Base-by-base conservation (phyloP, 805 yeast genomes). In the Saccharomycopsis sp. region DNA sequence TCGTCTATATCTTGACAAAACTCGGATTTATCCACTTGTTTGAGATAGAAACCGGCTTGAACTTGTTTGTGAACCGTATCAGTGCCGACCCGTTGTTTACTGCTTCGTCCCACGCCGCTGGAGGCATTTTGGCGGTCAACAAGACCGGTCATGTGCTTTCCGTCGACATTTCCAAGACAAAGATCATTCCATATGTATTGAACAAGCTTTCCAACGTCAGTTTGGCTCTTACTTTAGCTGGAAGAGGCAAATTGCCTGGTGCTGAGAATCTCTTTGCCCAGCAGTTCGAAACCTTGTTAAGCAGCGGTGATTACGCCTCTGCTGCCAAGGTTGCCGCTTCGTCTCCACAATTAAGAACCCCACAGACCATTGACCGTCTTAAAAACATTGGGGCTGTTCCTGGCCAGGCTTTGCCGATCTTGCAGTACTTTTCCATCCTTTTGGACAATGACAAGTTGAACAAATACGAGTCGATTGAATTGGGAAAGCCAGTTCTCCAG, bases 251-350 rank as follows among this genome's bases (percentile, higher is more conserved):
- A 1, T 82, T 94, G 68, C 94, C 97, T 50, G 99, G 99, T 64
- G 99, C 98, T 54, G 99, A 94, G 71, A 85, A 84, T 67, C 79
- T 94, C 63, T 92, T 94, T 73, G 75, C 80, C 60, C 96, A 91
- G 74, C 98, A 93, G 74, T 94, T 94, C 75, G 96, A 91, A 68
- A 84, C 85, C 70, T 80, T 86, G 67, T 78, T 94, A 67, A 81
- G 83, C 64, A 84, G 84, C 65, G 97, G 97, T 65, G 94, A 91
- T 71, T 94, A 91, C 69, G 78, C 84, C 58, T 85, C 86, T 66
- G 99, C 99, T 56, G 99, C 98, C 54, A 90, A 90, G 75, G 89
- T 93, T 60, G 99, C 99, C 44, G 98, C 98, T 14, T 86, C 96
- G 44, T 89, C 97, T 15, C 90, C 89, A 58, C 90, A 89, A 68